Evolutionary conservation across 345 rosid genomes (phyloP).

Genomic region (Lepidium didymum): DNA sequence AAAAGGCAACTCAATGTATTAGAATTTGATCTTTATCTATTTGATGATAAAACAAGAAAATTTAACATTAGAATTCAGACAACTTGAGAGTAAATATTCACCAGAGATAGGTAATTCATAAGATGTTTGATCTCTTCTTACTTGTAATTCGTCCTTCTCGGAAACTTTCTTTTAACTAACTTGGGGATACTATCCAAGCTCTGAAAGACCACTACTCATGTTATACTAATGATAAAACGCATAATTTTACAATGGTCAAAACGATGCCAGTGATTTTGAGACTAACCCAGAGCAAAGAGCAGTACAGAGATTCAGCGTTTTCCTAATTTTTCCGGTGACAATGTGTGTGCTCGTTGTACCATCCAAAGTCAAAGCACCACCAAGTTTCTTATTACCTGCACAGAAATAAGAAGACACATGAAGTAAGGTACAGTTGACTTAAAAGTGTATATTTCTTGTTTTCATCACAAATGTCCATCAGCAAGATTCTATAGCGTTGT

Average conservation of each 20-base stretch:
- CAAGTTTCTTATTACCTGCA: slow-evolving; percentile 66
- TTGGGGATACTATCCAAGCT: slow-evolving; percentile 74
- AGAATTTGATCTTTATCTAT: slow-evolving; percentile 62
- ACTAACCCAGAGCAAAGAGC: slow-evolving; percentile 84
- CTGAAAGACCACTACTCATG: slow-evolving; percentile 32
- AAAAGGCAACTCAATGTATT: slow-evolving; percentile 42
- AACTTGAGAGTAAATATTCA: neutral
- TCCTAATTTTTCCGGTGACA: slow-evolving; percentile 68
- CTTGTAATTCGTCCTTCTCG: slow-evolving; percentile 56
- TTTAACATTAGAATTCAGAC: slow-evolving; percentile 1
- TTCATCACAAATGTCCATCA: slow-evolving; percentile 75
- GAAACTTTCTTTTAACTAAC: slow-evolving; percentile 67
- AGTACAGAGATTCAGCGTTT: slow-evolving; percentile 62
- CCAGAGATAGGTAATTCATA: neutral
- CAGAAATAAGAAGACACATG: neutral
- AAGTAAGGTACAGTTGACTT: neutral
- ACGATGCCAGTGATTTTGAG: neutral
- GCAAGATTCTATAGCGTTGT: slow-evolving; percentile 45
- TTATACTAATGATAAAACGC: neutral
- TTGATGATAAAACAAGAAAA: neutral
- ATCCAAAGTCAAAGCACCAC: slow-evolving; percentile 52
- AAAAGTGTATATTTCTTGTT: slow-evolving; percentile 33
- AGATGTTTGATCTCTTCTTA: slow-evolving; percentile 32
- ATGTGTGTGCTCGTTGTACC: slow-evolving; percentile 66
- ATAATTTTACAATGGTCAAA: neutral